These are phyloP conservation scores for Scenedesmus sp. DNA, from an alignment of 163 green algal species.

Conservation along the genomic window DNA sequence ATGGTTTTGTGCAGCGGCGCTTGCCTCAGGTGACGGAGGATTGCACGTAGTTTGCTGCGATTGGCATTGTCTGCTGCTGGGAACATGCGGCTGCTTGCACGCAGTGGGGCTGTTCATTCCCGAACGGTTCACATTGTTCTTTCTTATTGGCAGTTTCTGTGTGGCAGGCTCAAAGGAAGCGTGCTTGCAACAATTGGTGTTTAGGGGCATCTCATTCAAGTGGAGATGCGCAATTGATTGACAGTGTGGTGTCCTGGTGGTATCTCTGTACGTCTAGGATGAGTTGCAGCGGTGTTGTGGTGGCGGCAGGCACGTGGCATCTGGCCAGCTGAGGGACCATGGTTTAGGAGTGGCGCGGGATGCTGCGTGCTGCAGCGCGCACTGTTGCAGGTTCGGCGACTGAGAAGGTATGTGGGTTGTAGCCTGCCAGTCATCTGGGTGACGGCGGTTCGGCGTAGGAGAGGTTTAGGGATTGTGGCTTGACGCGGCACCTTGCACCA, in stretches of 20 bases:
- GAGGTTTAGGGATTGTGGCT: neutral
- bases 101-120: neutral
- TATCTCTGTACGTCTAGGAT: neutral
- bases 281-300: neutral
- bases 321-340: neutral
- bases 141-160: neutral
- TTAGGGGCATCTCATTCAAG: neutral
- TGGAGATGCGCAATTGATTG: neutral
- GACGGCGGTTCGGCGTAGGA: neutral
- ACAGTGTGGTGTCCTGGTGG: neutral
- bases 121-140: too few relatives aligned
- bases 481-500: conserved; percentile 10
- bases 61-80: neutral
- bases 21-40: neutral
- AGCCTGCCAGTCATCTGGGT: neutral
- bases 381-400: neutral
- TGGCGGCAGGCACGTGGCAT: neutral
- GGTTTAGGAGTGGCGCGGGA: neutral
- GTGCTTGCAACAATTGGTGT: neutral
- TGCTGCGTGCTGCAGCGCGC: neutral
- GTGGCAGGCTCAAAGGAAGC: neutral
- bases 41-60: neutral
- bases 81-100: neutral
- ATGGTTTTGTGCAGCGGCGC: neutral
- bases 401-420: neutral